Base-by-base conservation (phyloP, 352 stramenopile genomes). In the Phytophthora meadii region DNA sequence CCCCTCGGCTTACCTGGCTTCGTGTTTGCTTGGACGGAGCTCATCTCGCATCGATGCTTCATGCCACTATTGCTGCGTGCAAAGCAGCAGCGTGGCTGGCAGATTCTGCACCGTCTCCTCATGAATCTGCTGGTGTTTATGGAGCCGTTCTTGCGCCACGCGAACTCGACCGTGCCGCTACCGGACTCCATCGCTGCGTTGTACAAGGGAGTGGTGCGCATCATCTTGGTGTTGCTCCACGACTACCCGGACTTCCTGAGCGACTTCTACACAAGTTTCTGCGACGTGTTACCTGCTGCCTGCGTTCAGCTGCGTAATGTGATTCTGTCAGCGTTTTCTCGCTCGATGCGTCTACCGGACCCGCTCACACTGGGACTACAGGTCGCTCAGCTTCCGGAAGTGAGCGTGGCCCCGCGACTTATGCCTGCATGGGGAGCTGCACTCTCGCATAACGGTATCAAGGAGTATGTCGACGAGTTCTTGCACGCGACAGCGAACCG, bases 271-370 rank as follows among this genome's bases (percentile, higher is more conserved):
- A 88, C 98, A 46, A 98, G 92, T 48, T 98, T 99, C 56, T 99
- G 97, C 79, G 98, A 99, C 61, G 92, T 99, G 25, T 95, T 99
- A 39, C 98, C 97, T 6, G 81, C 97, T 4, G 94, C 92, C 47
- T 99, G 97, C 74, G 94, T 99, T 39, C 97, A 99, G 72, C 82
- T 99, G 42, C 89, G 98, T 37, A 99, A 99, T 71, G 84, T 99
- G 42, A 93, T 99, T 41, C 77, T 99, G 14, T 99, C 95, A 34
- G 97, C 98, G 6, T 99, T 98, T 68, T 98, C 98, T 1, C 96
- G 97, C 60, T 94, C 91, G 41, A 99, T 99, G 94, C 89, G 89
- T 24, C 81, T 99, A 15, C 97, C 97, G 12, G 97, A 99, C 74
- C 98, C 97, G 9, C 98, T 99, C 65, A 99, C 96, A 28, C 88